phyloP scores from a whole-genome alignment of 129 eudicot species.

The Ambrosia artemisiifolia region DNA sequence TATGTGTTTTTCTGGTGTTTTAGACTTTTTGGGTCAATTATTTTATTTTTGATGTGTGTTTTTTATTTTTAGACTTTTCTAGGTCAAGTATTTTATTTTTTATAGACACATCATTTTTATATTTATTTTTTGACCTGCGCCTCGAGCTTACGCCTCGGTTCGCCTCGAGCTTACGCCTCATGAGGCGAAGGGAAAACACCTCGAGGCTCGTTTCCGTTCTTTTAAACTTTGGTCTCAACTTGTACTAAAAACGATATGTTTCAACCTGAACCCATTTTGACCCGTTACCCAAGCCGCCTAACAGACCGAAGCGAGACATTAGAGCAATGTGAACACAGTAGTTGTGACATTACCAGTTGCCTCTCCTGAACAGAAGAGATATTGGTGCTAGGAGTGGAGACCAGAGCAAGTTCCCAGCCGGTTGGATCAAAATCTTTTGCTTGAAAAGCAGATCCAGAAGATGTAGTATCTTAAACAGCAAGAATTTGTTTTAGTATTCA shows the following conservation, averaged over 20 bases:
- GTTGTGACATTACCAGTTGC: constrained; percentile 61
- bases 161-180: too few relatives aligned
- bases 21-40: too few relatives aligned
- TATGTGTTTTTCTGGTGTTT: too few relatives aligned
- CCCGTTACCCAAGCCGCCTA: background rate
- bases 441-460: constrained; percentile 48
- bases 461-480: constrained; percentile 35
- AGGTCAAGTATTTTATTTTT: too few relatives aligned
- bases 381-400: constrained; percentile 79
- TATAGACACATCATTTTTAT: too few relatives aligned
- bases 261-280: background rate
- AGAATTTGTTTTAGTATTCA: background rate
- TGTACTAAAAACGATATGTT: background rate
- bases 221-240: background rate
- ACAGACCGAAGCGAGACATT: background rate
- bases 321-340: background rate
- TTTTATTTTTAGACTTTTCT: too few relatives aligned
- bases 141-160: too few relatives aligned
- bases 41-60: too few relatives aligned
- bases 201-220: too few relatives aligned
- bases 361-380: constrained; percentile 78
- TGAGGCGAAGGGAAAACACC: too few relatives aligned
- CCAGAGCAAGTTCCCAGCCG: constrained; percentile 98
- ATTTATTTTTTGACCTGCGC: too few relatives aligned
- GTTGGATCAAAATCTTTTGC: constrained; percentile 76